Evolutionary conservation across 2,329 filamentous ascomycete species (phyloP).

Genomic region (Aspergillaceae sp.): DNA sequence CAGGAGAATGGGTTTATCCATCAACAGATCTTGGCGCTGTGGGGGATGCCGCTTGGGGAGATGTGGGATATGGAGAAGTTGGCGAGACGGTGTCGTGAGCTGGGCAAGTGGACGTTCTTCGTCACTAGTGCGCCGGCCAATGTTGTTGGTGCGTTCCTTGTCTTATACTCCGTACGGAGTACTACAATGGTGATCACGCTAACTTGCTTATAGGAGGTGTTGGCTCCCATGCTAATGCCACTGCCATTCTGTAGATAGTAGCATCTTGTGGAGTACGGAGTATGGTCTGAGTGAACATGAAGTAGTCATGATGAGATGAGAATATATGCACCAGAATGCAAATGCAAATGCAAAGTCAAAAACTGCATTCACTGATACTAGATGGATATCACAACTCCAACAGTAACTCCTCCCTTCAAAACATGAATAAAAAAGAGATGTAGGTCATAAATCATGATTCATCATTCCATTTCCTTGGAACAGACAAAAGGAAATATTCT

Average conservation of each 20-base stretch:
- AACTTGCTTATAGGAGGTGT: constrained; percentile 17
- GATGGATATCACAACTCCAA: no score
- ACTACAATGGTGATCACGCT: background rate
- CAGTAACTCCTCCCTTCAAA: constrained; percentile 1
- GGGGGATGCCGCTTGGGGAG: constrained; percentile 39
- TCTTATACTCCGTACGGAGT: background rate
- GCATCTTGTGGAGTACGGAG: background rate
- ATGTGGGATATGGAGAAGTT: constrained; percentile 38
- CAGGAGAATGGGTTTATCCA: constrained; percentile 27
- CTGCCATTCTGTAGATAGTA: constrained; percentile 17
- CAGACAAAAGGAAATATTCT: no score
- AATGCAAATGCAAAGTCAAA: no score
- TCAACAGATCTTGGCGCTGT: constrained; percentile 35
- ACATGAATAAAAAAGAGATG: background rate
- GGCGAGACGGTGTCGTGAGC: constrained; percentile 26
- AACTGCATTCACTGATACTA: no score
- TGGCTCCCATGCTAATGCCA: constrained; percentile 26
- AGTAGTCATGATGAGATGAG: no score
- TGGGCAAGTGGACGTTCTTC: constrained; percentile 34
- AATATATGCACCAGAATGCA: no score
- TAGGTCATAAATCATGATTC: background rate
- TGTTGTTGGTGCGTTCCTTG: constrained; percentile 26
- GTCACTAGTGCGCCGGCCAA: constrained; percentile 36
- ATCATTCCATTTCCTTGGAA: background rate
- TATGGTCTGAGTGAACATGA: no score